phyloP scores from a whole-genome alignment of 352 stramenopile species.

The Pythium oligandrum region DNA sequence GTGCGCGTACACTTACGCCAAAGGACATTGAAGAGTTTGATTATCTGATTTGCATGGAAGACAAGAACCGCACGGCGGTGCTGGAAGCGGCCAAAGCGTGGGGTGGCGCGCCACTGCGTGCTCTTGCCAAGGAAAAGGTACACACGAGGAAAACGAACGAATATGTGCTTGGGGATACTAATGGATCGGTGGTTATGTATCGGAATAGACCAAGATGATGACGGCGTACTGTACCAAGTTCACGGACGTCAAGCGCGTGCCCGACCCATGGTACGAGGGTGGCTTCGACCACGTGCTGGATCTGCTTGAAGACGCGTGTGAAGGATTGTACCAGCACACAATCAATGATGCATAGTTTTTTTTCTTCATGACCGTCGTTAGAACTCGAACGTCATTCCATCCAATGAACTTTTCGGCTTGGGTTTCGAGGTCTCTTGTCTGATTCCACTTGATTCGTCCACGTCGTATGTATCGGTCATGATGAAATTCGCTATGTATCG shows the following conservation, averaged over 20 bases:
- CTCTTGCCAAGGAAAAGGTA: slow-evolving; percentile 56
- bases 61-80: slow-evolving; percentile 79
- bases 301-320: slow-evolving; percentile 83
- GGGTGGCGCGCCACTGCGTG: slow-evolving; percentile 51
- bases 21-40: slow-evolving; percentile 81
- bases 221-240: slow-evolving; percentile 76
- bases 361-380: slow-evolving; percentile 2
- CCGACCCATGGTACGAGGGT: slow-evolving; percentile 86
- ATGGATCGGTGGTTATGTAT: slow-evolving; percentile 11
- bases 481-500: too few species aligned
- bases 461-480: too few species aligned
- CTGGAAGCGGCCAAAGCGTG: slow-evolving; percentile 76
- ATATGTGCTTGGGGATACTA: slow-evolving; percentile 6
- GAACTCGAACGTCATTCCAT: slow-evolving; percentile 10
- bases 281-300: slow-evolving; percentile 88
- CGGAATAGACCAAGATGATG: slow-evolving; percentile 74
- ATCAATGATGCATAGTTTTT: slow-evolving; percentile 1
- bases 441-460: too few species aligned
- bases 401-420: background rate
- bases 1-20: slow-evolving; percentile 62
- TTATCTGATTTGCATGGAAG: slow-evolving; percentile 89
- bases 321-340: slow-evolving; percentile 67
- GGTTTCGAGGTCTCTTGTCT: too few species aligned
- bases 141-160: background rate
- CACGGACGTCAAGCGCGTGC: slow-evolving; percentile 49